Evolutionary conservation across 2,329 filamentous ascomycete genomes (phyloP).

Genomic region (Beauveria brongniartii): DNA sequence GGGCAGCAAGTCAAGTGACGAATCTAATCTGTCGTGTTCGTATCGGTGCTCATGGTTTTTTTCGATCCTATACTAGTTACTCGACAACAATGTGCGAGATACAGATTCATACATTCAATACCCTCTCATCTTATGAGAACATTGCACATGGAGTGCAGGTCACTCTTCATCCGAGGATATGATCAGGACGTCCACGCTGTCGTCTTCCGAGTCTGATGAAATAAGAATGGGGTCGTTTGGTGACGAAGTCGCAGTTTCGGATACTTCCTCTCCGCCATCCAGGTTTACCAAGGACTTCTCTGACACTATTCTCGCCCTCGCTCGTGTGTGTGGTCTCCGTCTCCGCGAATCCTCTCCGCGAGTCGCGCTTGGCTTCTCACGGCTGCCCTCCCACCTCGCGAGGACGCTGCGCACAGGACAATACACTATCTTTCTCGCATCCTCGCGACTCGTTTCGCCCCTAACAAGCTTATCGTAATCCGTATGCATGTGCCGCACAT

Average conservation of each 20-base stretch:
- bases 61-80: too few species aligned
- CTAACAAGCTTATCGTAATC: slow-evolving; percentile 35
- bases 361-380: slow-evolving; percentile 11
- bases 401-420: slow-evolving; percentile 9
- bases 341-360: background rate
- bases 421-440: slow-evolving; percentile 11
- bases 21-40: too few species aligned
- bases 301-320: background rate
- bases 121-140: too few species aligned
- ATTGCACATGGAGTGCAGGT: background rate
- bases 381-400: background rate
- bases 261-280: background rate
- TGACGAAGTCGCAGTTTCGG: background rate
- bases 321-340: background rate
- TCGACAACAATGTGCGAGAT: too few species aligned
- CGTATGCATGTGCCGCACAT: slow-evolving; percentile 40
- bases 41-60: too few species aligned
- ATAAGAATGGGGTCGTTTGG: background rate
- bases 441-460: background rate
- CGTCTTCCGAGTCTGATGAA: background rate
- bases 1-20: too few species aligned
- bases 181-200: background rate
- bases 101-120: too few species aligned
- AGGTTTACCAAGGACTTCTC: background rate
- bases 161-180: background rate